Conservation (phyloP, 345 rosid species). For the Rhodamnia argentea region DNA sequence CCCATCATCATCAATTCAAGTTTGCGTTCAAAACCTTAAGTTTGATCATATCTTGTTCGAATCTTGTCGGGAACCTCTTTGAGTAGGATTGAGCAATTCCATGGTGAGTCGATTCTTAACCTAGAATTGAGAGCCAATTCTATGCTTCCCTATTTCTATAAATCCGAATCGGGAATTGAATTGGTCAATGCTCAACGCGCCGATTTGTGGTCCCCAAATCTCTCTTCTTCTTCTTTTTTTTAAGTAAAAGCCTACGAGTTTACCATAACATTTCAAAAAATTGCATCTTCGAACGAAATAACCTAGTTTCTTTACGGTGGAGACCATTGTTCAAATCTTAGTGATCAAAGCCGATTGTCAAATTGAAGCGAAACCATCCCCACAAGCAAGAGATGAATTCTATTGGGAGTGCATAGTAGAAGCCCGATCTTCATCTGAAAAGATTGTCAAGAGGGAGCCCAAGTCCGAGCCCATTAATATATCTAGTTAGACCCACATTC, state of each 20-base stretch:
- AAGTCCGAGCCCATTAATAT: too few relatives aligned
- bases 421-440: too few relatives aligned
- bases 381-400: too few relatives aligned
- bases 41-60: not conserved
- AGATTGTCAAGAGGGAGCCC: too few relatives aligned
- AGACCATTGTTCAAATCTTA: not conserved
- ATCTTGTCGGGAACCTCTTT: not conserved
- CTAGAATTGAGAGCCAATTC: not conserved
- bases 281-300: not conserved
- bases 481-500: too few relatives aligned
- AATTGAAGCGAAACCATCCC: not conserved
- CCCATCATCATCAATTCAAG: not conserved
- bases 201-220: too few relatives aligned
- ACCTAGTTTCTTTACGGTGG: not conserved
- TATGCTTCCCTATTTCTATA: not conserved
- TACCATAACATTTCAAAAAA: not conserved
- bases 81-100: not conserved
- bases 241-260: not conserved
- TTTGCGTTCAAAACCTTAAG: not conserved
- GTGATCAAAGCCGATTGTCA: fast-evolving
- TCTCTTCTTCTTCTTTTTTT: too few relatives aligned
- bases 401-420: too few relatives aligned
- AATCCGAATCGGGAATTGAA: fast-evolving
- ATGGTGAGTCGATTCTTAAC: fast-evolving
- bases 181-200: fast-evolving